Base-by-base conservation (phyloP, 2,329 filamentous ascomycete species). In the Lecanicillium sp. region DNA sequence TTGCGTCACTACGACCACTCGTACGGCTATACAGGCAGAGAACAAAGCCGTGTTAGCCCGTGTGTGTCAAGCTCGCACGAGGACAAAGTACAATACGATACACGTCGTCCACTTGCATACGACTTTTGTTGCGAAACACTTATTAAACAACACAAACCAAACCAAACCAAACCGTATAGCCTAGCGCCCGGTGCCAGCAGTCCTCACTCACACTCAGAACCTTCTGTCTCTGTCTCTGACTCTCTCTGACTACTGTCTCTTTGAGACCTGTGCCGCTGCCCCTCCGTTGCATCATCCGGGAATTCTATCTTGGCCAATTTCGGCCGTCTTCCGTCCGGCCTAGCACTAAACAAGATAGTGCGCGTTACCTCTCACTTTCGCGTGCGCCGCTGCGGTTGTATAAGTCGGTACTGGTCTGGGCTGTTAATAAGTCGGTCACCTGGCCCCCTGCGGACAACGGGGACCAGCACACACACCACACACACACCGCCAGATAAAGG, bases 341-440 rank as follows among this genome's bases (percentile, higher is more conserved):
- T 28, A 32, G 34, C 34, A 37, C 34, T 37, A 41, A 41, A 40
- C 37, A 41, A 11, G 39, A 37, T 41, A 41, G 39, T 41, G 39
- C 34, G 11, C 19, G 20, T 41, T 41, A 41, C 39, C 39, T 33
- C 39, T 35, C 13, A 7, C 29, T 16, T n/a, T 7, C 15, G 8
- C 29, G 13, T n/a, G 6, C 38, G 22, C 32, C 37, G 20, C 33
- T 29, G 22, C 18, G 33, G 20, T 37, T 41, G 33, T 41, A 41
- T 36, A 41, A 36, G 38, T 41, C 39, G 39, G 39, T 30, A 11
- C 39, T 41, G 25, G 37, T 30, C 34, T 37, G 39, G 34, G 29
- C 37, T 25, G n/a, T 41, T 11, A 25, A 11, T 25, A 6, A 25
- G 29, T 33, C 34, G 34, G 39, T 41, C 39, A 41, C 39, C 39